These are phyloP conservation scores for Sporothrix sp. DNA, from an alignment of 2,329 filamentous ascomycete species.

Conservation along the genomic window DNA sequence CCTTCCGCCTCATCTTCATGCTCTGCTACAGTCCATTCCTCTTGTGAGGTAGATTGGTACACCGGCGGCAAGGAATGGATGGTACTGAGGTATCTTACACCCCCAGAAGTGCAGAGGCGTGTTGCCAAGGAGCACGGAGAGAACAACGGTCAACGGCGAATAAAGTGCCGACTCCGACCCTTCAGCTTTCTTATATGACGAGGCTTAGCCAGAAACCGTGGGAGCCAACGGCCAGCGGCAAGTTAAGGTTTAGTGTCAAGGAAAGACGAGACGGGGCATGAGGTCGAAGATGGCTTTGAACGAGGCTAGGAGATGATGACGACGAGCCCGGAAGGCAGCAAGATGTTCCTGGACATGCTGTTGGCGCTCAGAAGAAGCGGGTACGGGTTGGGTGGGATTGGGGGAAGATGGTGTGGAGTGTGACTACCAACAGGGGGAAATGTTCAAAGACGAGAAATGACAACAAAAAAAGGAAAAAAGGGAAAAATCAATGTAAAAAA, in stretches of 20 bases:
- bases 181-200: background rate
- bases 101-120: no score
- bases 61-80: background rate
- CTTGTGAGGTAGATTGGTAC: background rate
- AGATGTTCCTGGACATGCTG: background rate
- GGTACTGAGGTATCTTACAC: no score
- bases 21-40: no score
- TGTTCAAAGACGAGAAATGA: background rate
- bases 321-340: constrained; percentile 4
- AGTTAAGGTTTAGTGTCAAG: background rate
- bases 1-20: no score
- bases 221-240: background rate
- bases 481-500: no score
- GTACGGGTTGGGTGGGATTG: constrained; percentile 5
- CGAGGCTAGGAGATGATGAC: constrained; percentile 6
- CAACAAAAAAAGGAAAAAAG: background rate
- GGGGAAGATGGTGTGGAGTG: background rate
- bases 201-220: constrained; percentile 3
- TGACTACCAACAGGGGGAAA: background rate
- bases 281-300: background rate
- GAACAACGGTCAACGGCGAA: background rate
- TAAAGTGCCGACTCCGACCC: no score
- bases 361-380: constrained; percentile 2
- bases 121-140: background rate
- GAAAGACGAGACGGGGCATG: background rate